Evolutionary conservation across 352 stramenopile genomes (phyloP).

Genomic region (Phytophthora vignae): DNA sequence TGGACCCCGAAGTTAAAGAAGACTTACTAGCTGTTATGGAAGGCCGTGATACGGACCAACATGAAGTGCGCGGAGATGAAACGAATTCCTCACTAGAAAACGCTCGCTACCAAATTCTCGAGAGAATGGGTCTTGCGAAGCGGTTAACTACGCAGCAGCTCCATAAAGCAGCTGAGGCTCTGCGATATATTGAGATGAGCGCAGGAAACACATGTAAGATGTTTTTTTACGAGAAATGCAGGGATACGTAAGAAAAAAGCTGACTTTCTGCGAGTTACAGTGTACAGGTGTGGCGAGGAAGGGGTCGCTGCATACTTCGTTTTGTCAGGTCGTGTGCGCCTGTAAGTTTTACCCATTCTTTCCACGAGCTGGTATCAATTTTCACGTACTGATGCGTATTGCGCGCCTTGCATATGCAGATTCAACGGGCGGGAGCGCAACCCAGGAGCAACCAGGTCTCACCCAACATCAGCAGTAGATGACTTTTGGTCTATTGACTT

Average conservation of each 20-base stretch:
- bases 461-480: not conserved
- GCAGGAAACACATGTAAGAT: conserved; percentile 11
- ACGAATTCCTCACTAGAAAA: not conserved
- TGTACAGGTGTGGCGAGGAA: conserved; percentile 18
- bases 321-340: conserved; percentile 19
- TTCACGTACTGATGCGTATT: not conserved
- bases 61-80: not conserved
- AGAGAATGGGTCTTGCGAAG: conserved; percentile 17
- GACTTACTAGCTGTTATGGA: conserved; percentile 5
- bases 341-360: conserved; percentile 13
- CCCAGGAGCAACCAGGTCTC: not conserved
- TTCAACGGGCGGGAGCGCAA: conserved; percentile 10
- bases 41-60: not conserved
- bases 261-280: not conserved
- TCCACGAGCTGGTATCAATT: not conserved
- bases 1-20: conserved; percentile 3
- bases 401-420: not conserved
- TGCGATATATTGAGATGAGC: conserved; percentile 11
- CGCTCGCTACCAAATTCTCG: conserved; percentile 7
- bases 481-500: conserved; percentile 39
- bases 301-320: conserved; percentile 14
- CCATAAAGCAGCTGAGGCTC: not conserved
- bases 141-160: conserved; percentile 15
- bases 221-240: not conserved
- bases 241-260: too few relatives aligned